These are phyloP conservation scores for Fusarium miscanthi DNA, from an alignment of 2,329 filamentous ascomycete species.

Conservation along the genomic window DNA sequence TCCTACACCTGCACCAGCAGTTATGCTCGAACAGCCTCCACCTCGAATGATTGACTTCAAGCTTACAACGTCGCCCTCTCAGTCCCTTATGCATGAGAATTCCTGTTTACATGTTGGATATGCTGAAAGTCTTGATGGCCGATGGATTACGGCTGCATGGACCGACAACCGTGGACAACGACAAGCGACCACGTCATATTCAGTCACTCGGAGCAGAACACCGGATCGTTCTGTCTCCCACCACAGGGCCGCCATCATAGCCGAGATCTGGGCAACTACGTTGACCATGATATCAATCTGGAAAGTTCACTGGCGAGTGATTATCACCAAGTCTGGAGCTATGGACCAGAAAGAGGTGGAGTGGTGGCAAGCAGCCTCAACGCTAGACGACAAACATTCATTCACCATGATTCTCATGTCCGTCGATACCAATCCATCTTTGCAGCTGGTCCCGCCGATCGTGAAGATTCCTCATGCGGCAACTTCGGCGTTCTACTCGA, in stretches of 20 bases:
- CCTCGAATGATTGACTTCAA: constrained; percentile 82
- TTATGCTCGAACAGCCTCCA: constrained; percentile 76
- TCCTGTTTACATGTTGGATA: constrained; percentile 85
- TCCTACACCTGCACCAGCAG: constrained; percentile 72
- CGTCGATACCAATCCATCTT: constrained; percentile 72
- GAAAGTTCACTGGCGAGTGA: constrained; percentile 80
- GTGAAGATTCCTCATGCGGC: constrained; percentile 60
- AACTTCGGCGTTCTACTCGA: constrained; percentile 63
- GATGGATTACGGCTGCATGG: constrained; percentile 85
- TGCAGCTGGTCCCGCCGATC: constrained; percentile 70
- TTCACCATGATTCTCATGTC: constrained; percentile 70
- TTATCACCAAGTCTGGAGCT: constrained; percentile 76
- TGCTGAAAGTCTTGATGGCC: constrained; percentile 76
- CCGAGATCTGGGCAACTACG: constrained; percentile 83
- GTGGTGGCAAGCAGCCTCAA: constrained; percentile 65
- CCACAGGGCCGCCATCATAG: constrained; percentile 66
- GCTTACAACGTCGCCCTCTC: constrained; percentile 72
- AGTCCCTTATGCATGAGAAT: constrained; percentile 80
- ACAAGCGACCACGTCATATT: constrained; percentile 79
- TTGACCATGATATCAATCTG: constrained; percentile 76
- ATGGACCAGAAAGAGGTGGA: constrained; percentile 76
- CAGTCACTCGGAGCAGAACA: constrained; percentile 68
- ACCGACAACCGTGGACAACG: constrained; percentile 80
- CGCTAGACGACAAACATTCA: constrained; percentile 61
- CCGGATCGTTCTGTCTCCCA: constrained; percentile 61